Base-by-base conservation (phyloP, 1,284 basidiomycete species). In the Papiliotrema terrestris region DNA sequence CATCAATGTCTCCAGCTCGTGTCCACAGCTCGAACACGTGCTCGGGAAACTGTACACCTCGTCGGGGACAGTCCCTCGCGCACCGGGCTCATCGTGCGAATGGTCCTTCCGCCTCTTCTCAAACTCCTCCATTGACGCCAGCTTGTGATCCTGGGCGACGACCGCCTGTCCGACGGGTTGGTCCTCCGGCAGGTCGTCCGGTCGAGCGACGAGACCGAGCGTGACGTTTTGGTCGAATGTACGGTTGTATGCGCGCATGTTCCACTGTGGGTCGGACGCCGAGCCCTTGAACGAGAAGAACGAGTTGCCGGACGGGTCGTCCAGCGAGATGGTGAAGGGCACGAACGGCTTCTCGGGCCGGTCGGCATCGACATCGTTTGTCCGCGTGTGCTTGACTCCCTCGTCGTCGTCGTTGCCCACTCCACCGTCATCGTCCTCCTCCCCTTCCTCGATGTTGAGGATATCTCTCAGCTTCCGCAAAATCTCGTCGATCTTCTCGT, bases 261-360 rank as follows among this genome's bases (percentile, higher is more conserved):
- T 88, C 96, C 96, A 99, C 72, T 94, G 91, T 1, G 91, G 87
- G 75, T 99, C 83, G 3, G 86, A 80, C 82, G 88, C 86, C 62
- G 84, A 85, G 25, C 82, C 87, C 46, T 83, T 71, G 72, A 91
- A 95, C 76, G 94, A 89, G 71, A 95, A 81, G 79, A 94, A 98
- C 23, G 91, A 95, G 78, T 96, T 96, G 15, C 96, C 96, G 0
- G 91, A 81, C 0, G 95, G 94, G 72, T 99, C 96, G 69, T 98
- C 92, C 32, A 98, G 79, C 52, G 83, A 85, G 55, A 98, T 72
- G 0, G 90, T 94, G 71, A 98, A 93, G 1, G 87, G 78, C 19
- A 80, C 80, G 77, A 93, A 84, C 1, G 84, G 82, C 69, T 75
- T 65, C 23, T 63, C 59, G 78, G 81, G 53, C 79, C 72, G 75